Percentiles rank a stretch among this genome's conserved stretches.
Conservation (phyloP, 2,329 filamentous ascomycete species). For the Fonsecaea nubica region DNA sequence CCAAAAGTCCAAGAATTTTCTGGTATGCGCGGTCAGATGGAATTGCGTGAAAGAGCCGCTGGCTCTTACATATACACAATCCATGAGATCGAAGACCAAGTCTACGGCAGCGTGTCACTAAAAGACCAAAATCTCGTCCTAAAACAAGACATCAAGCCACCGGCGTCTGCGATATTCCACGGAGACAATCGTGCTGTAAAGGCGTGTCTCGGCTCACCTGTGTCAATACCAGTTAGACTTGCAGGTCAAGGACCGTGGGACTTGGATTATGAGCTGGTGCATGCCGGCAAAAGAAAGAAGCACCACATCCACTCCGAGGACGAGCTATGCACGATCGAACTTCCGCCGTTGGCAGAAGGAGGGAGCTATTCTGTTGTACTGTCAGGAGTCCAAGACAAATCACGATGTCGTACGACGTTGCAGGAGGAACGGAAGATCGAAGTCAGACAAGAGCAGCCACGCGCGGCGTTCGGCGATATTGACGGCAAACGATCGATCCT, state of each 20-base stretch:
- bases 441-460: conserved; percentile 86
- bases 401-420: conserved; percentile 83
- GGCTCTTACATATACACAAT: conserved; percentile 90
- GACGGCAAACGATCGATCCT: conserved; percentile 78
- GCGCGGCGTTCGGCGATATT: conserved; percentile 82
- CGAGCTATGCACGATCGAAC: conserved; percentile 73
- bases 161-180: conserved; percentile 77
- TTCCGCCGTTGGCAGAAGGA: conserved; percentile 74
- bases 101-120: conserved; percentile 74
- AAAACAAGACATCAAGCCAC: conserved; percentile 91
- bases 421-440: conserved; percentile 84
- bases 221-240: conserved; percentile 75
- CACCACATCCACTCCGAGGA: conserved; percentile 69
- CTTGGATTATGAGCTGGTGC: conserved; percentile 89
- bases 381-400: conserved; percentile 83
- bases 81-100: conserved; percentile 76
- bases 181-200: conserved; percentile 62
- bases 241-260: conserved; percentile 85
- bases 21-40: conserved; percentile 81
- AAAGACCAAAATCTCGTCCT: conserved; percentile 68
- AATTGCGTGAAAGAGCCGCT: conserved; percentile 79
- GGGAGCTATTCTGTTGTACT: conserved; percentile 90
- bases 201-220: conserved; percentile 82
- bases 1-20: conserved; percentile 64
- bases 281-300: conserved; percentile 82